Evolutionary conservation across 2,329 filamentous ascomycete genomes (phyloP).

Genomic region (Chlorencoelia australis): DNA sequence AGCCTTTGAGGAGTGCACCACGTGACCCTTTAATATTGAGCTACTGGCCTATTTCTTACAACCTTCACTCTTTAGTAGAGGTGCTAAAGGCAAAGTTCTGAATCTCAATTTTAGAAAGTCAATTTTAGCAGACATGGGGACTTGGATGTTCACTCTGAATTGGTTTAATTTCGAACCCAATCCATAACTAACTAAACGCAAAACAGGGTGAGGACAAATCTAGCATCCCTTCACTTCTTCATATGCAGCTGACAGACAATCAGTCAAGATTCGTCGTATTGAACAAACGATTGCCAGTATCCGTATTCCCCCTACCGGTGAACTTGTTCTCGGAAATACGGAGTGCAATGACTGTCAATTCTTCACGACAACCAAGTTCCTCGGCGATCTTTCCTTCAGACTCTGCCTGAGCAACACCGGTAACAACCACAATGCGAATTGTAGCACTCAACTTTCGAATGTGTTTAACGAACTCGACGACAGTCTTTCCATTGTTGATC

Average conservation of each 20-base stretch:
- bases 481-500: constrained; percentile 44
- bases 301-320: constrained; percentile 39
- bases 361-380: not conserved
- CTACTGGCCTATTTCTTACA: too few species aligned
- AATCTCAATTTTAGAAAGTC: too few species aligned
- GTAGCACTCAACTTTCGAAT: constrained; percentile 32
- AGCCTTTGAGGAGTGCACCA: too few species aligned
- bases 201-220: too few species aligned
- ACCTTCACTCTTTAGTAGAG: too few species aligned
- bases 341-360: constrained; percentile 37
- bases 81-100: too few species aligned
- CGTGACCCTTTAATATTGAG: too few species aligned
- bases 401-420: constrained; percentile 42
- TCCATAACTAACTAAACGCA: too few species aligned
- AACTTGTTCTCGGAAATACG: constrained; percentile 47
- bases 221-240: too few species aligned
- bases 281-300: constrained; percentile 49
- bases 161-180: too few species aligned
- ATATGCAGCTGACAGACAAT: not conserved
- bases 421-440: constrained; percentile 42
- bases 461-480: constrained; percentile 37
- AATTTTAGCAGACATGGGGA: too few species aligned
- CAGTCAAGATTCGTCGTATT: constrained; percentile 37
- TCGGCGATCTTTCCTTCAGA: constrained; percentile 19
- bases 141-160: too few species aligned